Base-by-base conservation (phyloP, 805 yeast species). In the Kodamaea neixiangensis region DNA sequence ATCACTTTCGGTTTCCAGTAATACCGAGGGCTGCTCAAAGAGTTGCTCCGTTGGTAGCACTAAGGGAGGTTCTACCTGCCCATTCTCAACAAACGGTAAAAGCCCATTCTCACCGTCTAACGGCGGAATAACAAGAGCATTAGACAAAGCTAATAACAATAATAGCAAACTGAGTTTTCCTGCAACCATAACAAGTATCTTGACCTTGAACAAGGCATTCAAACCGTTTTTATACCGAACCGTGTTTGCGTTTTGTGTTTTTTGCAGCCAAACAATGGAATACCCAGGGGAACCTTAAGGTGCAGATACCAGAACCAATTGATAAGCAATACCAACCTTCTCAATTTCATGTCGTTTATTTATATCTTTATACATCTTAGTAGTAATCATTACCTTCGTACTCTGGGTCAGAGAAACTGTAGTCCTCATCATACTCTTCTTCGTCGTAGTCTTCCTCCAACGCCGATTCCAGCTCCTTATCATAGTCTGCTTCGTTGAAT, bases 401-500 rank as follows among this genome's bases (percentile, higher is more conserved):
- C 50, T 71, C 76, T 18, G 62, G 60, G 50, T 65, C 72, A 20
- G 63, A 59, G 25, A 62, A 49, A 38, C 60, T 56, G 44, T 22
- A 45, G 31, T 61, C 58, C 10, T 57, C 52, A 25, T 54, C 55
- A n/a, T 31, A 39, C 41, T 47, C 49, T 14, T 47, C 49, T 9
- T 48, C 51, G n/a, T 48, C 51, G 7, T 41, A 41, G 11, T 53
- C 57, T 35, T 63, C 68, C 40, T 63, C 66, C 22, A 63, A 68
- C n/a, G 55, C 63, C 22, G 69, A 62, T 44, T 70, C 75, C 48
- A 68, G 63, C 20, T 66, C 75, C 42, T 65, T 64, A 54, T 74
- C 78, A 61, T 74, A 74, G 59, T 74, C 79, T 2, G 78, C 79
- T 56, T 73, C 78, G 52, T 72, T 64, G 56, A 74, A 72, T n/a